Evolutionary conservation across 192 early-diverging fungal genomes (phyloP), one percentile per base, ranked within the genome.

Genomic region (Helicostylum pulchrum): DNA sequence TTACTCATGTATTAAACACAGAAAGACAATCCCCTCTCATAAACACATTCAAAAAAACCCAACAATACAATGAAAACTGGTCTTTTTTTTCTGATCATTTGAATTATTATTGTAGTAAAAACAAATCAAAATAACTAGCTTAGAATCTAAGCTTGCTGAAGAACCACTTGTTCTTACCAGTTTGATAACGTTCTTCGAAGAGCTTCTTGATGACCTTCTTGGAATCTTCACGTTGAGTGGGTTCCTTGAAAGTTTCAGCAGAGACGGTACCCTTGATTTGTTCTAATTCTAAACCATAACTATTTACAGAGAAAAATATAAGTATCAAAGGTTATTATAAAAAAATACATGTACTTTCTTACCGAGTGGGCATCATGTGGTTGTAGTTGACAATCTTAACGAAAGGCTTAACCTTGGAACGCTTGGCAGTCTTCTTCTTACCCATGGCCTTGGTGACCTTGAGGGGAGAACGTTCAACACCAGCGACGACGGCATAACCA

Each of bases 151-250:
- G 92, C 90, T 99, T 99, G 83, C 92, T 90, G 87, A 99, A 99
- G 94, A 99, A 99, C 97, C 97, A 99, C 88, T 94, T 94, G 91
- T 97, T 98, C 92, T 98, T 99, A 80, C 97, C 97, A 65, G 85
- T 84, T 77, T 91, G 87, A 86, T 98, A 95, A 80, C 94, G 89
- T 85, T 97, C 94, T 86, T 98, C 87, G 75, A 99, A 93, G 67
- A 92, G 83, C 86, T 90, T 92, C 86, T 92, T 96, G 82, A 99
- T 83, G 78, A 88, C 88, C 88, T 95, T 96, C 84, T 91, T 93
- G 80, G 95, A 88, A 36, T 85, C 82, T 54, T 86, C 72, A 70
- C 93, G 88, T 82, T 97, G 94, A 69, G 93, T 80, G 61, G 92
- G 93, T 83, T 98, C 97, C 85, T 93, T 92, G 87, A 98, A 90